Conservation (phyloP, 768 basidiomycete genomes). For the Clavulina sp. region DNA sequence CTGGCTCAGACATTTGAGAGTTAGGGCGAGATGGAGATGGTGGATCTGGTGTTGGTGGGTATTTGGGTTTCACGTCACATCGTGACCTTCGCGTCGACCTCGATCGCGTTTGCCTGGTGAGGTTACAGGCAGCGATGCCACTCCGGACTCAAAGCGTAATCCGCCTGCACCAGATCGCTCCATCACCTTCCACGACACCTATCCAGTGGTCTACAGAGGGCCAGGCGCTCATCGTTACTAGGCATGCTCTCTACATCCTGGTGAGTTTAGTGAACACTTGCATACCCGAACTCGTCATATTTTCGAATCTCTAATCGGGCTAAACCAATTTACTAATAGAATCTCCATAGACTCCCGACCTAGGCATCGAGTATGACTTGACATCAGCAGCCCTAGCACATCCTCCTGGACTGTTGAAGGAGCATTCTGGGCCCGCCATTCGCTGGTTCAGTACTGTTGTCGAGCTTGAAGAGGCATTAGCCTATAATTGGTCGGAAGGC, state of each 20-base stretch:
- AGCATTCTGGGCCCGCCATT: neutral
- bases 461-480: neutral
- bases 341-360: conserved; percentile 7
- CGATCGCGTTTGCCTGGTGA: too few relatives aligned
- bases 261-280: neutral
- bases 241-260: conserved; percentile 8
- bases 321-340: neutral
- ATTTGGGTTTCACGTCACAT: too few relatives aligned
- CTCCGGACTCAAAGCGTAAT: too few relatives aligned
- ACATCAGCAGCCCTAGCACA: conserved; percentile 2
- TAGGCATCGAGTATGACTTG: conserved; percentile 7
- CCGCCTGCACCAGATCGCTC: too few relatives aligned
- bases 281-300: neutral
- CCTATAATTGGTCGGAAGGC: neutral
- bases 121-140: too few relatives aligned
- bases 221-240: conserved; percentile 8
- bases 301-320: neutral
- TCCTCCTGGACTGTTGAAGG: neutral
- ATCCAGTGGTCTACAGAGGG: conserved; percentile 9
- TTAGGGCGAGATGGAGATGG: too few relatives aligned
- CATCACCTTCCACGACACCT: conserved; percentile 2
- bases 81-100: too few relatives aligned
- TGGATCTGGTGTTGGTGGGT: too few relatives aligned
- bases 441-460: conserved; percentile 9
- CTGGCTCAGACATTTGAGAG: too few relatives aligned